phyloP scores from a whole-genome alignment of 768 basidiomycete genomes.

The Russula foetens region DNA sequence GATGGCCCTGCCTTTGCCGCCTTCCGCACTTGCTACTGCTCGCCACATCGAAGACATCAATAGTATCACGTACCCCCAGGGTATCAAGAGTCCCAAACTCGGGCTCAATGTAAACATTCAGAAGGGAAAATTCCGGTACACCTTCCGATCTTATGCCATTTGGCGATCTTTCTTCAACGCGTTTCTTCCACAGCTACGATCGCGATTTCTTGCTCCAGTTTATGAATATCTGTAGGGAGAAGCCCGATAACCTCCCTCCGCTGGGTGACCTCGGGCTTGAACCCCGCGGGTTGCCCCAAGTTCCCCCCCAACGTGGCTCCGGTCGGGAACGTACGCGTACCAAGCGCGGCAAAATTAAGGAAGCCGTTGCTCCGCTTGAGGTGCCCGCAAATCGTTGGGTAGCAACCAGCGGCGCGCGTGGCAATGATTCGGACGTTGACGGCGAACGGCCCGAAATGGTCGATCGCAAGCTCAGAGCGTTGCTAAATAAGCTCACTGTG shows the following conservation, averaged over 20 bases:
- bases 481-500: conserved; percentile 95
- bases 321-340: no score
- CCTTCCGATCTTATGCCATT: background rate
- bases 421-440: conserved; percentile 34
- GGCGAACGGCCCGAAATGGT: conserved; percentile 74
- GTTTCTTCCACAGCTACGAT: conserved; percentile 59
- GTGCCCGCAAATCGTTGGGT: conserved; percentile 78
- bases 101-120: conserved; percentile 80
- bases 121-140: conserved; percentile 83
- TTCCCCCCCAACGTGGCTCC: conserved; percentile 54
- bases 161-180: background rate
- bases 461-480: no score
- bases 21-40: conserved; percentile 72
- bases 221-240: conserved; percentile 90
- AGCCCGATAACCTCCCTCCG: conserved; percentile 83
- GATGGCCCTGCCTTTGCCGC: no score
- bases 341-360: no score
- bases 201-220: conserved; percentile 97
- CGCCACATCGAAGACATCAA: conserved; percentile 78
- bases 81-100: conserved; percentile 69
- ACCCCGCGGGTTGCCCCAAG: conserved; percentile 44
- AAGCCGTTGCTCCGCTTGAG: conserved; percentile 73
- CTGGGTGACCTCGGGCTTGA: conserved; percentile 87
- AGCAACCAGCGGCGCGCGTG: conserved; percentile 38
- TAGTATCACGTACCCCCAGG: conserved; percentile 72